A percentile compares a stretch with the other conserved stretches of the same genome.
phyloP scores from a whole-genome alignment of 176 grass and related monocot species.

The Rhynchospora pubera region DNA sequence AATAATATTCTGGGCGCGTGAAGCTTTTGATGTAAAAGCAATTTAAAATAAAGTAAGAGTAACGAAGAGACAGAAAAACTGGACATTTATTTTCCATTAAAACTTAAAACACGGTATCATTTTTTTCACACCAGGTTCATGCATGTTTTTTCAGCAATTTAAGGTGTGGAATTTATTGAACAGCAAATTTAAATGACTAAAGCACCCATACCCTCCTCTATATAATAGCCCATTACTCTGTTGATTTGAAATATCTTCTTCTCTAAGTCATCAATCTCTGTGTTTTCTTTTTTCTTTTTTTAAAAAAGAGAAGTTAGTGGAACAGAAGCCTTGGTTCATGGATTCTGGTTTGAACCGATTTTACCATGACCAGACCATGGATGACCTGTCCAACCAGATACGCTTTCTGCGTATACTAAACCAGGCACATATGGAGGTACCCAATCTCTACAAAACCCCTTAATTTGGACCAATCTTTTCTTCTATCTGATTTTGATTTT shows the following conservation, averaged over 20 bases:
- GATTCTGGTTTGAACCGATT: neutral
- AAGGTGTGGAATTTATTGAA: conserved; percentile 1
- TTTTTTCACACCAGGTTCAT: neutral
- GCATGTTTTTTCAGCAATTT: neutral
- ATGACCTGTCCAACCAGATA: neutral
- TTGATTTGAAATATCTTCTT: neutral
- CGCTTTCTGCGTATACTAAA: neutral
- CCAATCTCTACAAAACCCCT: neutral
- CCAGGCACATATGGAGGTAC: neutral
- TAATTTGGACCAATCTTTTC: neutral
- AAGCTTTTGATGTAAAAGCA: neutral
- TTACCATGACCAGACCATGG: neutral
- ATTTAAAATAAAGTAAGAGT: neutral
- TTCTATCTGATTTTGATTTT: neutral
- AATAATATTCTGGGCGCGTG: neutral
- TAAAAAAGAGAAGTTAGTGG: neutral
- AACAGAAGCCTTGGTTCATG: neutral
- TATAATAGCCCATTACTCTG: neutral
- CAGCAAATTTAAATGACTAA: neutral
- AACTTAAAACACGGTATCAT: neutral
- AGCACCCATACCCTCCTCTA: neutral
- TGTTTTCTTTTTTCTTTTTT: too few relatives aligned
- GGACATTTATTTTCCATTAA: conserved; percentile 1
- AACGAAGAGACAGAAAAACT: neutral
- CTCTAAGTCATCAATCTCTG: neutral